Evolutionary conservation across 768 basidiomycete species (phyloP).

Genomic region (Rubroboletus satanas): DNA sequence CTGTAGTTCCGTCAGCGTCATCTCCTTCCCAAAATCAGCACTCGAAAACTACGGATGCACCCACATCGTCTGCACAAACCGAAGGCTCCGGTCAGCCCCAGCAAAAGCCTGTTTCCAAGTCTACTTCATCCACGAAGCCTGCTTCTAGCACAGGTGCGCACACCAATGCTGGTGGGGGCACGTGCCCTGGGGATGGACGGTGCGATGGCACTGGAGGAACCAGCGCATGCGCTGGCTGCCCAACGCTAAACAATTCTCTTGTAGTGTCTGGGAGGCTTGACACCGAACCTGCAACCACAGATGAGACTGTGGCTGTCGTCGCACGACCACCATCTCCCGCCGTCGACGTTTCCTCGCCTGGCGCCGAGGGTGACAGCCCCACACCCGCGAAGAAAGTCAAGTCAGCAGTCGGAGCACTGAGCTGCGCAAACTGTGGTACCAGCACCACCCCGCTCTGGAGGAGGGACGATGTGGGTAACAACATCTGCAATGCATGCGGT

Average conservation of each 20-base stretch:
- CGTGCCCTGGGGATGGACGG: constrained; percentile 97
- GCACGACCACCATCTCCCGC: constrained; percentile 26
- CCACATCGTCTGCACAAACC: constrained; percentile 24
- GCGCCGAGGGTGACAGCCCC: constrained; percentile 29
- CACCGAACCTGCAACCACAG: constrained; percentile 31
- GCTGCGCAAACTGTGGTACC: constrained; percentile 86
- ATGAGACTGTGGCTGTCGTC: constrained; percentile 19
- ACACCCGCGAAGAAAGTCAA: constrained; percentile 31
- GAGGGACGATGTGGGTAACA: constrained; percentile 85
- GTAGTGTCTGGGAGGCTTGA: constrained; percentile 42
- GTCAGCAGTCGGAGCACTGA: constrained; percentile 64
- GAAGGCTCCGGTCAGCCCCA: constrained; percentile 25
- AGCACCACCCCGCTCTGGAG: constrained; percentile 90
- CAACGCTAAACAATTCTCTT: constrained; percentile 89
- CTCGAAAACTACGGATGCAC: constrained; percentile 29
- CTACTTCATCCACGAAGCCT: constrained; percentile 27
- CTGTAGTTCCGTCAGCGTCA: constrained; percentile 28
- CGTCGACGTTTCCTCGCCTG: constrained; percentile 35
- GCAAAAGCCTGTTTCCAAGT: constrained; percentile 26
- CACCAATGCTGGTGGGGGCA: constrained; percentile 44
- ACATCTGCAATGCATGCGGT: constrained; percentile 96
- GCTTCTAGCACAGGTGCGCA: constrained; percentile 31
- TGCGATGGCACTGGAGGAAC: constrained; percentile 98
- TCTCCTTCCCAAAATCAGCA: constrained; percentile 31
- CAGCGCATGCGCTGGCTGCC: constrained; percentile 90